Base-by-base conservation (phyloP, 176 grass and related monocot genomes). In the Areca catechu region DNA sequence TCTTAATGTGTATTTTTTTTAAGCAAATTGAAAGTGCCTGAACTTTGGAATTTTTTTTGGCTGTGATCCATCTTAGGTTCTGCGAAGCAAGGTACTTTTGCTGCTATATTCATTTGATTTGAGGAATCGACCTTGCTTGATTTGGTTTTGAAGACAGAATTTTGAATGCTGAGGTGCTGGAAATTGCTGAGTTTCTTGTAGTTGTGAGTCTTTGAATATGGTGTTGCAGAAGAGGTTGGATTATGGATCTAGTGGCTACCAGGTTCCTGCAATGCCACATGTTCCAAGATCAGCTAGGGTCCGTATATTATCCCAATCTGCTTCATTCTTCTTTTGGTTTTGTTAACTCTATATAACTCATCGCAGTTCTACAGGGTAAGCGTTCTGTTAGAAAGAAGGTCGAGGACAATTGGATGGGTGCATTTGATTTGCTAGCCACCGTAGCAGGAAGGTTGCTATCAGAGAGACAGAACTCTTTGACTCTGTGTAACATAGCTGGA, bases 251-350 rank as follows among this genome's bases (percentile, higher is more conserved):
- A 73, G 66, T 15, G 76, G 75, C 22, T 75, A 72, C 60, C 85
- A 72, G 53, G 72, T 83, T 53, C 75, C 73, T 50, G 73, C 78
- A 50, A 82, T 85, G 54, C 81, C 76, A 60, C 78, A 75, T 62
- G 66, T 92, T 76, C 94, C 88, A 24, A 91, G 71, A 68, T 90
- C 55, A 50, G 86, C 91, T 16, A 97, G 77, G 94, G 94, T 97
- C 77, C 10, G 14, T 14, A 43, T 43, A 43, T 43, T 43, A 43
- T 43, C 34, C 9, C 34, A 14, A 43, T 12, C 34, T 43, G 34
- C 34, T 43, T 43, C 34, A 43, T 43, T 14, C 9, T 43, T 43
- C 6, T 43, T 43, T 43, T 10, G 12, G 34, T 7, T 43, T 37
- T 12, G 34, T 43, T 2, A 43, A 12, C 34, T 43, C 34, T 43